A percentile compares a stretch with the other conserved stretches of the same genome.
Conservation (phyloP, 2,329 filamentous ascomycete genomes). For the Purpureocillium takamizusanense region DNA sequence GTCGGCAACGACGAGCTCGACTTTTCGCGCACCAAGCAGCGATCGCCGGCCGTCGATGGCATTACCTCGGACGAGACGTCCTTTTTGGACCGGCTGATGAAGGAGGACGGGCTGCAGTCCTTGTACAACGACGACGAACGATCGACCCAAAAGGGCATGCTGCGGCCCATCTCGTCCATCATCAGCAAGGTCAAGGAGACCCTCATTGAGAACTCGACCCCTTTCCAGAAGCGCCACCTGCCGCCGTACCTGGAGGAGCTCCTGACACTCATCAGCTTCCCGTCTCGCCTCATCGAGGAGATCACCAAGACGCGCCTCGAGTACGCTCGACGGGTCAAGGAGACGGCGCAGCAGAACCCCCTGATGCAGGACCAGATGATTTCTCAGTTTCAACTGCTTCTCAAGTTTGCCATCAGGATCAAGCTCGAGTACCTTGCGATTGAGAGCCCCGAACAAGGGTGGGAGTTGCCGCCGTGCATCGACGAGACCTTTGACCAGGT, state of each 20-base stretch:
- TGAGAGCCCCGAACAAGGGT: slow-evolving; percentile 78
- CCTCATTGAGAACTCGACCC: slow-evolving; percentile 74
- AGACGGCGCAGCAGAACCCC: slow-evolving; percentile 81
- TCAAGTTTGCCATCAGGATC: slow-evolving; percentile 85
- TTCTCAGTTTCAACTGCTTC: slow-evolving; percentile 84
- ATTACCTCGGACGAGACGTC: slow-evolving; percentile 78
- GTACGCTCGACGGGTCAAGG: slow-evolving; percentile 92
- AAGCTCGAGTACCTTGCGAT: slow-evolving; percentile 82
- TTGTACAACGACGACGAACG: slow-evolving; percentile 63
- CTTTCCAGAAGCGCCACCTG: slow-evolving; percentile 80
- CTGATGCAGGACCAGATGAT: slow-evolving; percentile 99
- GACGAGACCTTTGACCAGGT: slow-evolving; percentile 93
- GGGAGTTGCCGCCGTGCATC: slow-evolving; percentile 92
- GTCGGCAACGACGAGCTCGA: slow-evolving; percentile 94
- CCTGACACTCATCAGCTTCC: slow-evolving; percentile 93
- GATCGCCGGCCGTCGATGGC: slow-evolving; percentile 55
- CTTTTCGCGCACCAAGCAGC: slow-evolving; percentile 67
- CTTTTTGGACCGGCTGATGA: slow-evolving; percentile 89
- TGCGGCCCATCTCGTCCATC: slow-evolving; percentile 72
- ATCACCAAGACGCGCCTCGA: slow-evolving; percentile 87
- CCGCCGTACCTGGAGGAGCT: slow-evolving; percentile 96
- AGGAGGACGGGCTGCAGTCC: slow-evolving; percentile 89
- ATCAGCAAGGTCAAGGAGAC: slow-evolving; percentile 92
- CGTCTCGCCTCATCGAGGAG: slow-evolving; percentile 89
- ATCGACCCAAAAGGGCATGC: slow-evolving; percentile 58